A percentile compares a stretch with the other conserved stretches of the same genome.
These are phyloP conservation scores for Peronospora destructor DNA, from an alignment of 352 stramenopile genomes.

Conservation along the genomic window DNA sequence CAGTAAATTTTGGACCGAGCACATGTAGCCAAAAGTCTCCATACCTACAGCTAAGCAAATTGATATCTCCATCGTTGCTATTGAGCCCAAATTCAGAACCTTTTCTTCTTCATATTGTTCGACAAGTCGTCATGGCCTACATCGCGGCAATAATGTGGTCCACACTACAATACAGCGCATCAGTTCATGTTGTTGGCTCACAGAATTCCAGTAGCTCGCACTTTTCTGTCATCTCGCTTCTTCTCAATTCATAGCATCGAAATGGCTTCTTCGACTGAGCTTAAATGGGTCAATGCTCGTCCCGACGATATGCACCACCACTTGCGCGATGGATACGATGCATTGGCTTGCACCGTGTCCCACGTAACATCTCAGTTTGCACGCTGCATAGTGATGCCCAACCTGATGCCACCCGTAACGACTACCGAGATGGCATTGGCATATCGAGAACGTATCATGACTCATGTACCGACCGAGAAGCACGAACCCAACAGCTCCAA, in stretches of 20 bases:
- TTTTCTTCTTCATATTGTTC: too few species aligned
- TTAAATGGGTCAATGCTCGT: slow-evolving; percentile 39
- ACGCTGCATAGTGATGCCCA: slow-evolving; percentile 96
- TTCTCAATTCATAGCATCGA: background rate
- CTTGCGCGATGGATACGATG: slow-evolving; percentile 87
- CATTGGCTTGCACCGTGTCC: slow-evolving; percentile 70
- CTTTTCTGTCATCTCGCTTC: slow-evolving; percentile 1
- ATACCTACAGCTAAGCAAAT: too few species aligned
- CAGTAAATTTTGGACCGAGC: too few species aligned
- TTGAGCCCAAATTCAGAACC: too few species aligned
- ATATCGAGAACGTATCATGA: slow-evolving; percentile 94
- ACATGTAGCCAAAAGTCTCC: too few species aligned
- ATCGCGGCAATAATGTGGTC: background rate
- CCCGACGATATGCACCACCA: slow-evolving; percentile 98
- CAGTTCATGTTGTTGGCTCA: slow-evolving; percentile 21
- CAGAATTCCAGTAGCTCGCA: slow-evolving; percentile 4
- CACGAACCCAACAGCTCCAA: slow-evolving; percentile 16
- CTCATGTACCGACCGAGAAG: slow-evolving; percentile 60
- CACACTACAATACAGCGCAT: background rate
- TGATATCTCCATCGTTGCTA: too few species aligned
- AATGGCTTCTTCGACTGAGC: slow-evolving; percentile 22
- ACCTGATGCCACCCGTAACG: slow-evolving; percentile 95
- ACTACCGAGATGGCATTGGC: slow-evolving; percentile 91
- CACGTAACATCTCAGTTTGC: slow-evolving; percentile 82
- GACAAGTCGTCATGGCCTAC: too few species aligned